Percentiles rank a stretch among this genome's conserved stretches.
These are phyloP conservation scores for Globisporangium rhizosaccharum DNA, from an alignment of 352 stramenopile species.

Conservation along the genomic window DNA sequence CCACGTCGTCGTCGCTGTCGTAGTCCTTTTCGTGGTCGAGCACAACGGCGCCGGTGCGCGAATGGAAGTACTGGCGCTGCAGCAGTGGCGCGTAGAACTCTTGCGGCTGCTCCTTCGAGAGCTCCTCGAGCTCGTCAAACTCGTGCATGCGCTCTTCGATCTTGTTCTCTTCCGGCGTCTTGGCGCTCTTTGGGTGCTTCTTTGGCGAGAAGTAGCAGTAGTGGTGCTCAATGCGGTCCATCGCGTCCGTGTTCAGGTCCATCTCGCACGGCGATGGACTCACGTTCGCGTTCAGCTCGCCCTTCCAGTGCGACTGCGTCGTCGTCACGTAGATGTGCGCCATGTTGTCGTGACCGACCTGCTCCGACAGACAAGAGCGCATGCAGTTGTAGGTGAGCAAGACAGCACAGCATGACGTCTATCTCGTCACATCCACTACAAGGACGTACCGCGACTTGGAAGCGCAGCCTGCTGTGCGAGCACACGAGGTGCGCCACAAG, in stretches of 20 bases:
- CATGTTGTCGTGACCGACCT: conserved; percentile 75
- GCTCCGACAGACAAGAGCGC: not conserved
- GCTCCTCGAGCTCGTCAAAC: conserved; percentile 65
- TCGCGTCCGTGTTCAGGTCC: conserved; percentile 41
- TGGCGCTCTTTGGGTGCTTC: conserved; percentile 23
- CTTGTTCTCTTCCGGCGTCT: conserved; percentile 22
- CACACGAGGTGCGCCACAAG: conserved; percentile 72
- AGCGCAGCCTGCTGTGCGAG: conserved; percentile 75
- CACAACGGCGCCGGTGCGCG: conserved; percentile 74
- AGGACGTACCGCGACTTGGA: conserved; percentile 54
- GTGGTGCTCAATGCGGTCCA: conserved; percentile 57
- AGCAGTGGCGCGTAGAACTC: conserved; percentile 72
- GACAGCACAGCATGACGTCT: no score
- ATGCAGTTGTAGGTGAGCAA: not conserved
- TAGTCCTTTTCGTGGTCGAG: conserved; percentile 81
- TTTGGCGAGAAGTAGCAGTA: conserved; percentile 58
- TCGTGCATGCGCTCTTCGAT: conserved; percentile 65
- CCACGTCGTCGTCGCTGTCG: conserved; percentile 85
- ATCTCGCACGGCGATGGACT: conserved; percentile 46
- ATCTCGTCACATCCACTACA: not conserved
- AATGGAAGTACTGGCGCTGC: conserved; percentile 88
- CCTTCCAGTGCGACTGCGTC: conserved; percentile 21
- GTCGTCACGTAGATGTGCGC: conserved; percentile 83
- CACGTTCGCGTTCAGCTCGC: conserved; percentile 17
- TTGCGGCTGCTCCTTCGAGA: conserved; percentile 43